These are phyloP conservation scores for Metarhizium anisopliae DNA, from an alignment of 2,329 filamentous ascomycete species.

Conservation along the genomic window DNA sequence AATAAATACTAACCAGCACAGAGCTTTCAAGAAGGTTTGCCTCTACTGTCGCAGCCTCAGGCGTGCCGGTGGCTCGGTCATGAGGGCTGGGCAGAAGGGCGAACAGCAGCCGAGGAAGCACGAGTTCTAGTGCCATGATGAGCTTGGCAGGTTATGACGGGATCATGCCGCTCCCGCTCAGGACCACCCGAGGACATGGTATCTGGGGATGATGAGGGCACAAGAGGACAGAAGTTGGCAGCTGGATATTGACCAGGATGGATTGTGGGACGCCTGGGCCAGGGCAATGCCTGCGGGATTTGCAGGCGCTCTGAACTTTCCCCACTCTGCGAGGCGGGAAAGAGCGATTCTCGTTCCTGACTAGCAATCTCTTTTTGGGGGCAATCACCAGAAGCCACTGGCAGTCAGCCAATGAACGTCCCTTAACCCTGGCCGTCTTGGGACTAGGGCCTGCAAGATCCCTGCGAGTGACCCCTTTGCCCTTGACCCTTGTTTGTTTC, in stretches of 20 bases:
- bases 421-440: background rate
- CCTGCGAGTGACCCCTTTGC: background rate
- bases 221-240: too few species aligned
- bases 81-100: background rate
- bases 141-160: background rate
- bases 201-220: background rate
- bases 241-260: background rate
- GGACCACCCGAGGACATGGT: too few species aligned
- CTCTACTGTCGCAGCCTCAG: background rate
- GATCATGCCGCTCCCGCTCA: background rate
- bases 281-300: background rate
- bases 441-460: background rate
- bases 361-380: constrained; percentile 8
- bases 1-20: background rate
- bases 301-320: background rate
- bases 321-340: background rate
- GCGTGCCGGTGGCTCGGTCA: background rate
- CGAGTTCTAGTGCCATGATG: background rate
- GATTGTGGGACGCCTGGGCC: background rate
- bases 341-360: constrained; percentile 5
- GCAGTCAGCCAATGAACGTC: background rate
- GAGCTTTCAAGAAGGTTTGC: background rate
- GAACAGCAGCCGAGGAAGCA: background rate
- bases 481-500: too few species aligned
- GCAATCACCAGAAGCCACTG: background rate